A percentile compares a stretch with the other conserved stretches of the same genome.
phyloP scores from a whole-genome alignment of 2,329 filamentous ascomycete species.

The Ceratocystis papillata region DNA sequence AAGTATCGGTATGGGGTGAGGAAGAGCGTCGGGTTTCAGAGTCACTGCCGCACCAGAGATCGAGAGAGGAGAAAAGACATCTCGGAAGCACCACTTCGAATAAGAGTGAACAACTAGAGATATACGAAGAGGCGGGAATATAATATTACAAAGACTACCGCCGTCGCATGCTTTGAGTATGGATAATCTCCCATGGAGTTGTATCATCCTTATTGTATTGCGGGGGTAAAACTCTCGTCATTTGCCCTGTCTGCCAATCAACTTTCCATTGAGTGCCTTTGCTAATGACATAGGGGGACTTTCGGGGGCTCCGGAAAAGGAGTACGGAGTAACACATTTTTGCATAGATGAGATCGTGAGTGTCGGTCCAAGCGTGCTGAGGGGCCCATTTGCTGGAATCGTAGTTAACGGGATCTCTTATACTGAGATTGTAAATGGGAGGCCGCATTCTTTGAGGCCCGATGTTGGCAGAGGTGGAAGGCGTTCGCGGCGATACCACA shows the following conservation, averaged over 20 bases:
- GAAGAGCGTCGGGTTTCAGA: not conserved
- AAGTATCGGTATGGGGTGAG: not conserved
- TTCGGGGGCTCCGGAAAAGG: conserved; percentile 46
- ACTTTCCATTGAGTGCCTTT: conserved; percentile 49
- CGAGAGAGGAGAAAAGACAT: not conserved
- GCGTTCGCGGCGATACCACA: conserved; percentile 27
- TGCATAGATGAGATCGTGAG: conserved; percentile 49
- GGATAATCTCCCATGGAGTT: conserved; percentile 41
- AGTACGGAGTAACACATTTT: conserved; percentile 51
- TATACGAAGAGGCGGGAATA: not conserved
- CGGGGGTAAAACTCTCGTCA: conserved; percentile 44
- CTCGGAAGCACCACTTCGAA: not conserved
- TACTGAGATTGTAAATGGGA: conserved; percentile 30
- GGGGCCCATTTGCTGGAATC: conserved; percentile 48
- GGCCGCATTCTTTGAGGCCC: not conserved
- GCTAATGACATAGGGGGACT: conserved; percentile 47
- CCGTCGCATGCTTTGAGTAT: conserved; percentile 37
- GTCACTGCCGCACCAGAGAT: not conserved
- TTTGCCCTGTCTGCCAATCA: conserved; percentile 48
- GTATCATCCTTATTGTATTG: conserved; percentile 43
- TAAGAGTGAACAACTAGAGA: not conserved
- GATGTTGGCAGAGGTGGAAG: conserved; percentile 10
- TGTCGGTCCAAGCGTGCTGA: conserved; percentile 43
- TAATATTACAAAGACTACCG: not conserved
- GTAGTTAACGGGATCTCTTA: conserved; percentile 38